Evolutionary conservation across 1,139 yeast genomes (phyloP), one percentile per base, ranked within the genome.

Genomic region (Candida sojae): DNA sequence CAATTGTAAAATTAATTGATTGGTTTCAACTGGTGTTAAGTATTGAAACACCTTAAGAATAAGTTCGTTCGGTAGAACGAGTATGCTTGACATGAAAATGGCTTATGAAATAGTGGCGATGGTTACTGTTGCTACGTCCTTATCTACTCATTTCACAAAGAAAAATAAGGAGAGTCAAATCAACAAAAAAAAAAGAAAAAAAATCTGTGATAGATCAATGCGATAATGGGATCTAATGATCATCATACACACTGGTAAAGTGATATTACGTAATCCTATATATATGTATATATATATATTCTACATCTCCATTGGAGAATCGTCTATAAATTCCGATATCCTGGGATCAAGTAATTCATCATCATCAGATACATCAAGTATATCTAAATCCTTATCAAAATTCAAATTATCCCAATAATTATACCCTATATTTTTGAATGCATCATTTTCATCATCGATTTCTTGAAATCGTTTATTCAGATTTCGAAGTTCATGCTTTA

Each of bases 351-450:
- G 52, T 23, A 36, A 48, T 7, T 61, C 53, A 9, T 57, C 60
- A n/a, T 44, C 49, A 13, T 34, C 49, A 12, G 48, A 56, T 7
- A 44, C 48, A 30, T 60, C 65, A 21, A 53, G 48, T 73, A 70
- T 68, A 17, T 70, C 71, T 13, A 62, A 48, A 45, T 70, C 75
- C 29, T 52, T 53, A 17, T 63, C 66, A 11, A 62, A 49, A 2
- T 57, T 53, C n/a, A 65, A 49, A 6, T 59, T 62, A 48, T 71
- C 77, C 77, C 78, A 73, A 54, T 73, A 73, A 39, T 61, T 60
- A 49, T 73, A 73, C 47, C 59, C 59, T 17, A 68, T 50, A 36
- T 64, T 67, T 26, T 59, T 52, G 32, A 51, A 58, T 7, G 57
- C 53, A 6, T 55, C 53, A 46, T 52, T 54, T 36, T 60, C 63